phyloP scores from a whole-genome alignment of 2,329 filamentous ascomycete genomes.

The Volutella citrinella region DNA sequence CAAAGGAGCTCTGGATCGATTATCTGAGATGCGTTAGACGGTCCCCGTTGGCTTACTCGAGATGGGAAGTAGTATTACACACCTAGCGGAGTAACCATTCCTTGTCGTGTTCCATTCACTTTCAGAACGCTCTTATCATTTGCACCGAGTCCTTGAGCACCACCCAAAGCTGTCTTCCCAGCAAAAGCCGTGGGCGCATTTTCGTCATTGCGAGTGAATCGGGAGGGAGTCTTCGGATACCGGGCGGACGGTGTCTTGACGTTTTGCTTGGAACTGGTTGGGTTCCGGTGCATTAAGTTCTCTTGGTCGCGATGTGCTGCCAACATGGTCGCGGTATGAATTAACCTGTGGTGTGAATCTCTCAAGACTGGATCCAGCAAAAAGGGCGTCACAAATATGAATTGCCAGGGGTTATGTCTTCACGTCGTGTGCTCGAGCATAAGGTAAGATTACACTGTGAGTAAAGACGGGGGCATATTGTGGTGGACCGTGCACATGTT shows the following conservation, averaged over 20 bases:
- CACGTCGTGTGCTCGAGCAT: no score
- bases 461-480: no score
- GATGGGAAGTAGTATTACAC: conserved; percentile 27
- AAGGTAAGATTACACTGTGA: no score
- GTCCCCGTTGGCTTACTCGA: not conserved
- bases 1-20: conserved; percentile 71
- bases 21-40: conserved; percentile 23
- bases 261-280: conserved; percentile 71
- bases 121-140: conserved; percentile 47
- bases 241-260: conserved; percentile 78
- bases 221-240: conserved; percentile 79
- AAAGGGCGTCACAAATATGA: conserved; percentile 8
- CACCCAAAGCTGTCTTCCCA: conserved; percentile 44
- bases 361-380: conserved; percentile 13
- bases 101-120: conserved; percentile 45
- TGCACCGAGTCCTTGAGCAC: conserved; percentile 54
- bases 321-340: conserved; percentile 55
- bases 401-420: no score
- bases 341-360: no score
- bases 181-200: conserved; percentile 55
- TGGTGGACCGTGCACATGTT: no score
- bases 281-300: conserved; percentile 75
- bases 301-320: conserved; percentile 81
- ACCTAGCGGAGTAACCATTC: conserved; percentile 80
- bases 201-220: conserved; percentile 77